Evolutionary conservation across 495 filamentous ascomycete species (phyloP).

Genomic region (Aspergillus bertholletiae): DNA sequence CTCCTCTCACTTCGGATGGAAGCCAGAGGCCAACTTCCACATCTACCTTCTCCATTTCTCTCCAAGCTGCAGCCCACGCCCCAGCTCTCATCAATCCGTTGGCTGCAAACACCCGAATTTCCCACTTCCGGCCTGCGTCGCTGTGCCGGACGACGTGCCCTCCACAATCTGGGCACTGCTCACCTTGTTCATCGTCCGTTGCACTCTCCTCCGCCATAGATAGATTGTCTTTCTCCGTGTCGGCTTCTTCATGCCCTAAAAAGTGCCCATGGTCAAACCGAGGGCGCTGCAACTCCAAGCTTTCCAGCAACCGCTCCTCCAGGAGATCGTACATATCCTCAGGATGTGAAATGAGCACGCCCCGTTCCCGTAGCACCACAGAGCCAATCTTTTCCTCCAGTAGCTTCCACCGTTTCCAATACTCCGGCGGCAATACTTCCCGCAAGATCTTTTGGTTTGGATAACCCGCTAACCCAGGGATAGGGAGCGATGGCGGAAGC

Average conservation of each 20-base stretch:
- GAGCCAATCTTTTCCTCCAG: constrained; percentile 76
- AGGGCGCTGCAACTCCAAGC: constrained; percentile 71
- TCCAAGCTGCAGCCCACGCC: constrained; percentile 92
- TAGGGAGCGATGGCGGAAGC: constrained; percentile 68
- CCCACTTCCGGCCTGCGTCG: constrained; percentile 59
- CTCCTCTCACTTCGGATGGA: constrained; percentile 47
- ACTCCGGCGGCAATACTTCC: constrained; percentile 51
- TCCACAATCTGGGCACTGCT: constrained; percentile 61
- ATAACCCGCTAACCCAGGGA: constrained; percentile 46
- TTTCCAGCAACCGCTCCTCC: constrained; percentile 88
- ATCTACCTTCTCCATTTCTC: constrained; percentile 95
- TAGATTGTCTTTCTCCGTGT: constrained; percentile 34
- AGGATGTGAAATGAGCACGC: constrained; percentile 84
- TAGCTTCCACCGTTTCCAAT: constrained; percentile 69
- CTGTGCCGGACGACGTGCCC: constrained; percentile 48
- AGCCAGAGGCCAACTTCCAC: constrained; percentile 80
- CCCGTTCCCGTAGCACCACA: constrained; percentile 66
- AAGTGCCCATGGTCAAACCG: constrained; percentile 78
- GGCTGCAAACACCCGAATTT: constrained; percentile 84
- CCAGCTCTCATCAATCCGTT: constrained; percentile 91
- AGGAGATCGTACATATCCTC: constrained; percentile 87
- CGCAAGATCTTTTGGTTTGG: constrained; percentile 49
- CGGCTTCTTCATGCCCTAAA: constrained; percentile 37
- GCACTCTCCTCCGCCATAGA: constrained; percentile 27
- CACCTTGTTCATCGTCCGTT: constrained; percentile 36